These are phyloP conservation scores for Phytophthora hybrid DNA, from an alignment of 352 stramenopile species.

Conservation along the genomic window DNA sequence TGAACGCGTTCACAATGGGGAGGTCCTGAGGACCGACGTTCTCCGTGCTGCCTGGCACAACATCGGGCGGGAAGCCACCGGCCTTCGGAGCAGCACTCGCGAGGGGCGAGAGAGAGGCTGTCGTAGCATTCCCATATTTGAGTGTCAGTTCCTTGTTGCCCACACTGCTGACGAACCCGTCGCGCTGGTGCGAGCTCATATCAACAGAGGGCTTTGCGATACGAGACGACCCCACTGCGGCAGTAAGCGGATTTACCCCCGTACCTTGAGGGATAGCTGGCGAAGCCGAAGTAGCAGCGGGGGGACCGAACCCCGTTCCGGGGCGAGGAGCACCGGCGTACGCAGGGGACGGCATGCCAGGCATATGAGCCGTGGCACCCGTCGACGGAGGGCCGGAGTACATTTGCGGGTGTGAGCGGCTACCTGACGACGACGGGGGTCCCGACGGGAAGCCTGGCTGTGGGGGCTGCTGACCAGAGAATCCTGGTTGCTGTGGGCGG, in stretches of 20 bases:
- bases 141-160: constrained; percentile 88
- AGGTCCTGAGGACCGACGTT: constrained; percentile 79
- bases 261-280: constrained; percentile 67
- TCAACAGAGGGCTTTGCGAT: constrained; percentile 86
- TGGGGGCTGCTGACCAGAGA: constrained; percentile 33
- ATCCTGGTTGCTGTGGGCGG: constrained; percentile 50
- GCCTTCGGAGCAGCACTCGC: constrained; percentile 44
- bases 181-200: constrained; percentile 83
- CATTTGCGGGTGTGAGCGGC: constrained; percentile 37
- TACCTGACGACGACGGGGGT: constrained; percentile 57
- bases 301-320: constrained; percentile 49
- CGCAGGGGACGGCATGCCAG: constrained; percentile 34
- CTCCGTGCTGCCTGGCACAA: constrained; percentile 72
- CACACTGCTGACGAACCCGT: constrained; percentile 87
- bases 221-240: constrained; percentile 70
- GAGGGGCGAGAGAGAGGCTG: constrained; percentile 66
- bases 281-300: constrained; percentile 32
- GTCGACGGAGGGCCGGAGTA: constrained; percentile 53
- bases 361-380: constrained; percentile 36
- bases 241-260: constrained; percentile 74
- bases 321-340: constrained; percentile 44
- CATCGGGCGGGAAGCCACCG: constrained; percentile 51
- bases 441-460: constrained; percentile 56
- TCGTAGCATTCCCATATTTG: constrained; percentile 88
- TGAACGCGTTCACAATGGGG: constrained; percentile 83